These are phyloP conservation scores for Calophaca sinica DNA, from an alignment of 306 rosid genomes.

Conservation along the genomic window DNA sequence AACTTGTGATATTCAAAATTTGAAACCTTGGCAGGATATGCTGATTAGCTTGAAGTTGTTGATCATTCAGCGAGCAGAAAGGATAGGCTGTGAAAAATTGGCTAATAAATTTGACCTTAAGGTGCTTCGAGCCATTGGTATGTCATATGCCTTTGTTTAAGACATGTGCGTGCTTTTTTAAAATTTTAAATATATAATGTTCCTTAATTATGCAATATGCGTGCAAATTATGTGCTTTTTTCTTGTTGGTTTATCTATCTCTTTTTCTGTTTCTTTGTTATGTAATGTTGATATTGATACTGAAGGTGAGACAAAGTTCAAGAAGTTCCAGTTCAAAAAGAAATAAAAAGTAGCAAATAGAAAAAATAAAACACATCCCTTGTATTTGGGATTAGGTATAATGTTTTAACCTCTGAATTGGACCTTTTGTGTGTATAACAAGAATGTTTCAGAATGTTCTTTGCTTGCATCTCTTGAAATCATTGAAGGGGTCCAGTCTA, in stretches of 20 bases:
- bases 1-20: constrained; percentile 24
- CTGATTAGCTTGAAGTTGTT: constrained; percentile 68
- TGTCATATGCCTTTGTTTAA: constrained; percentile 51
- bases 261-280: neutral
- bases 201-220: constrained; percentile 15
- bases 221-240: neutral
- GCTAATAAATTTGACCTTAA: constrained; percentile 69
- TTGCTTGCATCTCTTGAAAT: constrained; percentile 18
- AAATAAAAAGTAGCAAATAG: neutral
- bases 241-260: neutral
- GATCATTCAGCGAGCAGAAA: constrained; percentile 67
- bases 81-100: constrained; percentile 55
- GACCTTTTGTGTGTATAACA: neutral
- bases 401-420: neutral
- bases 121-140: constrained; percentile 82
- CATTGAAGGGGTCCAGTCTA: constrained; percentile 5
- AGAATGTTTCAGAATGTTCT: constrained; percentile 14
- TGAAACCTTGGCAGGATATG: constrained; percentile 63
- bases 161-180: neutral
- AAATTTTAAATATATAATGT: neutral
- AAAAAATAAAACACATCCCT: neutral
- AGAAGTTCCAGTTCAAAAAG: neutral
- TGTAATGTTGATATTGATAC: neutral
- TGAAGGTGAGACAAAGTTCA: constrained; percentile 6
- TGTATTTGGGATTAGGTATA: neutral